phyloP scores from a whole-genome alignment of 2,329 filamentous ascomycete genomes.

The Penicillium sp. region DNA sequence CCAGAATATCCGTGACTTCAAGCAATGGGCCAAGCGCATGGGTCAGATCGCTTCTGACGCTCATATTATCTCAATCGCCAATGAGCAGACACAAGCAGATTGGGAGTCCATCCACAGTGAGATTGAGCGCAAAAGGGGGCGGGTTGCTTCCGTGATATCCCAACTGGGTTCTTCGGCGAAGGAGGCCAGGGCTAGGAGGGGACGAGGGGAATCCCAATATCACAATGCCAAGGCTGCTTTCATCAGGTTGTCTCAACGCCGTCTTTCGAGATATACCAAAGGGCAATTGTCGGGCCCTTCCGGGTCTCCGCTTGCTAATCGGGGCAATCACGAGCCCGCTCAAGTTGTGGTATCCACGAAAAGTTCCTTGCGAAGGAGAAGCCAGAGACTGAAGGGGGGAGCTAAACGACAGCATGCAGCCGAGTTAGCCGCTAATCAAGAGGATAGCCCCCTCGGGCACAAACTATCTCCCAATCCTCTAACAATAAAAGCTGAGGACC shows the following conservation, averaged over 20 bases:
- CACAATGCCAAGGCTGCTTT: background rate
- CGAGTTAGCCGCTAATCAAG: background rate
- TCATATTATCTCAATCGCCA: background rate
- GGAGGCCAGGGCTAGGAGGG: background rate
- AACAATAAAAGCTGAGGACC: background rate
- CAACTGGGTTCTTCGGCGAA: background rate
- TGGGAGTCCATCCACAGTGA: background rate
- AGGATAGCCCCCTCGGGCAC: background rate
- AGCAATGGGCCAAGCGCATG: conserved; percentile 12
- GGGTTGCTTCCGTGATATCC: background rate
- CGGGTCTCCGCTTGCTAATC: background rate
- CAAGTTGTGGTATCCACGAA: background rate
- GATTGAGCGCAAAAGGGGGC: too few relatives aligned
- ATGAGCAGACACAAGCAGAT: background rate
- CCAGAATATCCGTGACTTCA: conserved; percentile 12
- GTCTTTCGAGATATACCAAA: background rate
- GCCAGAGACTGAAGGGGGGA: background rate
- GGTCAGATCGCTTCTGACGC: background rate
- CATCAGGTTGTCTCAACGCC: background rate
- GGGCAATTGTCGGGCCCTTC: background rate
- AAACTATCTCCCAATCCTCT: too few relatives aligned
- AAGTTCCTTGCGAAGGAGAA: background rate
- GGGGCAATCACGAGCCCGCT: background rate
- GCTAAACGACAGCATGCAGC: background rate
- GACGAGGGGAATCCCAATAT: background rate